Conservation (phyloP, 2,329 filamentous ascomycete genomes). For the Ascochyta fabae region DNA sequence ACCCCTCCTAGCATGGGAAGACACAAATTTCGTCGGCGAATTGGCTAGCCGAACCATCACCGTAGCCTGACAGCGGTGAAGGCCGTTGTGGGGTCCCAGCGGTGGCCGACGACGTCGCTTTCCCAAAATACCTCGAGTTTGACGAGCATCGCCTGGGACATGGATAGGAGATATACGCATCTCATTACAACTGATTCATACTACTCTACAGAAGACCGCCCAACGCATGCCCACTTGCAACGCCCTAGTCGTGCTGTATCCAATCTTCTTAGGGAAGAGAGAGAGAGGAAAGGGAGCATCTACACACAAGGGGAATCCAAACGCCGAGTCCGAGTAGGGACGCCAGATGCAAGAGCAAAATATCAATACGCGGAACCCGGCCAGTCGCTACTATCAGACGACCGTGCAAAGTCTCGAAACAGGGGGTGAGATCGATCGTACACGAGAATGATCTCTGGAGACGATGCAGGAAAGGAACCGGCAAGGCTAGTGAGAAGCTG, state of each 20-base stretch:
- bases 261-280: conserved; percentile 6
- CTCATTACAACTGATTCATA: conserved; percentile 1
- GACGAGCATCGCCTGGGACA: conserved; percentile 11
- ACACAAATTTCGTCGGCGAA: conserved; percentile 8
- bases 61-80: conserved; percentile 13
- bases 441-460: conserved; percentile 6
- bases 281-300: conserved; percentile 3
- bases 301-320: not conserved
- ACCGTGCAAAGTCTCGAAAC: conserved; percentile 3
- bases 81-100: not conserved
- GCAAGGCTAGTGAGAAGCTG: conserved; percentile 1
- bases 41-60: conserved; percentile 10
- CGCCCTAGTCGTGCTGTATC: conserved; percentile 15
- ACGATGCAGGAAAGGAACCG: conserved; percentile 1
- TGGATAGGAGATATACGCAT: not conserved
- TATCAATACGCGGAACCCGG: conserved; percentile 1
- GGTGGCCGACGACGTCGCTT: conserved; percentile 2
- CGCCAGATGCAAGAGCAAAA: not conserved
- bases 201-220: conserved; percentile 1
- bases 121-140: not conserved
- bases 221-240: conserved; percentile 7
- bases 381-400: conserved; percentile 5
- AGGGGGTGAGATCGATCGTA: not conserved
- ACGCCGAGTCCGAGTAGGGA: not conserved
- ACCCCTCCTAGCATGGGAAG: conserved; percentile 16